Evolutionary conservation across 495 filamentous ascomycete species (phyloP).

Genomic region (Copromyces sp.): DNA sequence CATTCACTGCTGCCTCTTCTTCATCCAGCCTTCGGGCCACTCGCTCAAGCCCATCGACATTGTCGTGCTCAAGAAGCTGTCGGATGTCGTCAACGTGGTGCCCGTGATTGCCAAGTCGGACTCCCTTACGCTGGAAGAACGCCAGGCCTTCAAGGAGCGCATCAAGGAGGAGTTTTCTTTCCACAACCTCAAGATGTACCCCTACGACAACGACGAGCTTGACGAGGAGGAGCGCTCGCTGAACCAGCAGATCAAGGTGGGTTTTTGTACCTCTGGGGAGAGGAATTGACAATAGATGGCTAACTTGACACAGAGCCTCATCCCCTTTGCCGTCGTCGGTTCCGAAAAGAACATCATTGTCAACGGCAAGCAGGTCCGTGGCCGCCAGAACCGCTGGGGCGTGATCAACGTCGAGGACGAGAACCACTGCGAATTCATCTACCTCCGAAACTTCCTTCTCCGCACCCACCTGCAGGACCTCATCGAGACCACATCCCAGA

Average conservation of each 20-base stretch:
- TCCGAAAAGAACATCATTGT: conserved; percentile 97
- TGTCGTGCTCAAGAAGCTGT: conserved; percentile 97
- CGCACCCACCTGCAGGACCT: conserved; percentile 94
- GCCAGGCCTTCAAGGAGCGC: conserved; percentile 91
- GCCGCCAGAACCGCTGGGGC: conserved; percentile 97
- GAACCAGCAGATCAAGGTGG: conserved; percentile 92
- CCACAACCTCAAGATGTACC: conserved; percentile 99
- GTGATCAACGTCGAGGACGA: conserved; percentile 99
- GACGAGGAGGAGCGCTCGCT: conserved; percentile 91
- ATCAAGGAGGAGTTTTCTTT: conserved; percentile 99
- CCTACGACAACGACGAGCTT: conserved; percentile 97
- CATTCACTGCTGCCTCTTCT: conserved; percentile 99
- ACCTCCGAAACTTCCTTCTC: conserved; percentile 94
- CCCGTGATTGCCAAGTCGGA: conserved; percentile 98
- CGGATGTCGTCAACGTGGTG: conserved; percentile 97
- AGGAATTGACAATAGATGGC: neutral
- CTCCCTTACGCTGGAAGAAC: conserved; percentile 91
- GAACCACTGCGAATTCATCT: conserved; percentile 99
- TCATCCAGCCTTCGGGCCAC: conserved; percentile 97
- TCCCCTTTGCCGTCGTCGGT: conserved; percentile 96
- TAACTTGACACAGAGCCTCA: conserved; percentile 56
- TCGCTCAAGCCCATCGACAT: conserved; percentile 98
- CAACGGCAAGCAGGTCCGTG: conserved; percentile 94
- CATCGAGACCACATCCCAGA: conserved; percentile 99
- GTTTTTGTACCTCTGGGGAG: conserved; percentile 7